Conservation (phyloP, 225 moss, liverwort and hornwort genomes). For the Straminergon stramineum region DNA sequence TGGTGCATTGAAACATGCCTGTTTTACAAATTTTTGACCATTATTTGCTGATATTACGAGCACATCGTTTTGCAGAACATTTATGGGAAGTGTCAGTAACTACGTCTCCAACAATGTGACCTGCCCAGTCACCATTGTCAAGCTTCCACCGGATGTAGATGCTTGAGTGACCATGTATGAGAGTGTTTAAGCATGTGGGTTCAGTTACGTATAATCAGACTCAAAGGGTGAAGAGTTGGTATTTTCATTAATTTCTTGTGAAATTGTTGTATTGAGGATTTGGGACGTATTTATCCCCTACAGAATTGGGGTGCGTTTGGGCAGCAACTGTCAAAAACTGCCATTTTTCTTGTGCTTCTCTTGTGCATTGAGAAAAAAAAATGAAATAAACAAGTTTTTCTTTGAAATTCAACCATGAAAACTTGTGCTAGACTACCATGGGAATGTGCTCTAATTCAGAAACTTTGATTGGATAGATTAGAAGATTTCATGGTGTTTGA, state of each 20-base stretch:
- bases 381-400: neutral
- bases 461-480: neutral
- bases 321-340: neutral
- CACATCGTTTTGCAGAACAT: conserved; percentile 28
- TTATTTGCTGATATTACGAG: neutral
- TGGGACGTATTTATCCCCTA: neutral
- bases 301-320: neutral
- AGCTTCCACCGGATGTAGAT: conserved; percentile 25
- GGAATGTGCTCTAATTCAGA: neutral
- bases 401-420: neutral
- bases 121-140: conserved; percentile 81
- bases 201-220: neutral
- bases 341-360: too few relatives aligned
- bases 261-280: neutral
- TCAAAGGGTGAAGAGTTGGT: neutral
- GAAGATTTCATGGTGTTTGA: neutral
- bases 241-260: neutral
- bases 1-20: neutral
- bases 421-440: neutral
- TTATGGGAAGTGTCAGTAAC: conserved; percentile 81
- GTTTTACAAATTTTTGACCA: neutral
- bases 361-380: neutral
- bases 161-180: neutral
- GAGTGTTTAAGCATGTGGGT: neutral
- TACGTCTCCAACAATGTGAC: conserved; percentile 63